phyloP scores from a whole-genome alignment of 495 filamentous ascomycete species.

The Penicilliopsis zonata region DNA sequence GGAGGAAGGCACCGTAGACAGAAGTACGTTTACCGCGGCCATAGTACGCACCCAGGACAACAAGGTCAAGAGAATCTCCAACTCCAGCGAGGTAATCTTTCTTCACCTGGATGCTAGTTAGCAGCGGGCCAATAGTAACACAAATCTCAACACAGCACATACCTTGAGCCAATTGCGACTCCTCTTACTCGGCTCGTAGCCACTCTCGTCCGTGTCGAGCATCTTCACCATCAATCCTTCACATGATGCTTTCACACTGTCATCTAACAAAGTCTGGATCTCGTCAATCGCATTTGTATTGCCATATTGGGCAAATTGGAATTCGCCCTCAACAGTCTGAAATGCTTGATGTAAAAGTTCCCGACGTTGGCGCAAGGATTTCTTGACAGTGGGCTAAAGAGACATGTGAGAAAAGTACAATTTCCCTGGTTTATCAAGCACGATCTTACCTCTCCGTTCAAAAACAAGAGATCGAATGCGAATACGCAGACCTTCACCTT shows the following conservation, averaged over 20 bases:
- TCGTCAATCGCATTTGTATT: conserved; percentile 85
- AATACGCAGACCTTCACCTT: conserved; percentile 97
- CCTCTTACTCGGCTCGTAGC: conserved; percentile 89
- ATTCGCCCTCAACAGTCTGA: conserved; percentile 70
- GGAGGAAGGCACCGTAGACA: conserved; percentile 86
- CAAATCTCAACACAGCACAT: conserved; percentile 7
- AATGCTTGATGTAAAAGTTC: conserved; percentile 67
- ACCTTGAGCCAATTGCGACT: conserved; percentile 98
- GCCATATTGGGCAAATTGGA: conserved; percentile 77
- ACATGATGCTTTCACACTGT: conserved; percentile 85
- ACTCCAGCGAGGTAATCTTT: conserved; percentile 93
- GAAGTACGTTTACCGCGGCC: conserved; percentile 92
- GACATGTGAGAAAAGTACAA: background rate
- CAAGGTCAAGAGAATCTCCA: conserved; percentile 92
- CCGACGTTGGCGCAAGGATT: conserved; percentile 73
- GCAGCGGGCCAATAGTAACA: conserved; percentile 8
- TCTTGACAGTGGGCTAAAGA: conserved; percentile 61
- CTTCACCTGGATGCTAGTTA: conserved; percentile 50
- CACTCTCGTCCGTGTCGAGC: conserved; percentile 81
- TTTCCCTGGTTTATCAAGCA: background rate
- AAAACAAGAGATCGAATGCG: conserved; percentile 87
- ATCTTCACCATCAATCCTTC: conserved; percentile 99
- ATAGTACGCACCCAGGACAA: conserved; percentile 89
- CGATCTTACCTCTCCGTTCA: conserved; percentile 78
- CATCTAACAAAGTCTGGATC: conserved; percentile 84